Evolutionary conservation across 768 basidiomycete genomes (phyloP), one percentile per base, ranked within the genome.

Genomic region (Leccinum arenicola): DNA sequence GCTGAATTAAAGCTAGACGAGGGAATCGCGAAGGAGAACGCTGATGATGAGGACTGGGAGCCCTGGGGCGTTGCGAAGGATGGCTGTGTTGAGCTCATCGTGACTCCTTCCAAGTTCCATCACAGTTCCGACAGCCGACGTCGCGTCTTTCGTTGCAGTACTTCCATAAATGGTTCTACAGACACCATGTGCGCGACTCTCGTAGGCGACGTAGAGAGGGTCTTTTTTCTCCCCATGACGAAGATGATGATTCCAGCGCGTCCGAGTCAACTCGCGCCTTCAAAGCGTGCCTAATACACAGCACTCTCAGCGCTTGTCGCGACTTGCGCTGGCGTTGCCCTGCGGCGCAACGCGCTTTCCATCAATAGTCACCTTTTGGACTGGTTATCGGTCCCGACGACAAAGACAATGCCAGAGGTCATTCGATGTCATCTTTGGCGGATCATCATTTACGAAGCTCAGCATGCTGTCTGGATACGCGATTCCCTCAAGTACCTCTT

Each of bases 121-220:
- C 36, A 77, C 87, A 40, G 60, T 38, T 38, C 36, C 36, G 36
- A 38, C 36, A 38, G 36, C 36, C 73, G 12, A 67, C 73, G 1
- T 66, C 68, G 23, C 59, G 63, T 7, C 69, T 89, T 15, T 0
- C 31, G 31, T 31, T 31, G 31, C 31, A 31, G 31, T 31, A 31
- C 2, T 1, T 29, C 27, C 27, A 29, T 8, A 1, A 27, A 27
- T 29, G 27, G 27, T 29, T 29, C 27, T 90, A 85, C 71, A 81
- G 74, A 52, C 88, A 27, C 89, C 3, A 78, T 36, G 82, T 91
- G 3, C 80, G 84, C 43, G 86, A 85, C 11, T 83, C 82, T 19
- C 78, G 80, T n/a, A 77, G 83, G 19, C 75, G 74, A 55, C 61
- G 58, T 15, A 21, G 36, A 19, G 47, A 12, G 7, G n/a, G 27